Evolutionary conservation across 2,329 filamentous ascomycete genomes (phyloP), one percentile per base, ranked within the genome.

Genomic region (Passalora sequoiae): DNA sequence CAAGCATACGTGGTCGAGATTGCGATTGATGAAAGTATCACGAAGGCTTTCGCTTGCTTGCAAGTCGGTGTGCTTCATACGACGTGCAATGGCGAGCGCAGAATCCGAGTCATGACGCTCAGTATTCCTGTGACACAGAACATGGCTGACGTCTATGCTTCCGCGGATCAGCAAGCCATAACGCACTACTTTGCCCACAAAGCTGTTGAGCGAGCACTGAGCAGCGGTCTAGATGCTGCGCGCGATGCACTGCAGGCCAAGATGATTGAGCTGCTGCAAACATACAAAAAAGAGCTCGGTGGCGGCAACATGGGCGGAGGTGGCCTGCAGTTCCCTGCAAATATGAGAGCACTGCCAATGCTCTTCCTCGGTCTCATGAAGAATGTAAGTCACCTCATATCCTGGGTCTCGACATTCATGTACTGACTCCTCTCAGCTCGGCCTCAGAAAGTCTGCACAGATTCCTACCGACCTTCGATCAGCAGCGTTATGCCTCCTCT

Each of bases 1-100:
- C 92, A 98, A 66, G 89, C 86, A 51, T 97, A 97, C 63, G 92
- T 97, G 31, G 91, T 98, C 15, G 92, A 98, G 67, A 94, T 98
- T 43, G 89, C 92, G 10, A 97, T 98, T 54, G 92, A 98, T 58
- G 92, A 98, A 71, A 92, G 81, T 25, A 75, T 98, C 49, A 86
- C 83, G 35, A 95, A 94, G 73, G 88, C 87, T 32, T 84, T 94
- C 51, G 84, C 95, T 33, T 97, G 89, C 66, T 74, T 96, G 70
- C 89, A 98, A 69, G 84, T 89, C 10, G 92, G 92, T 39, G 91
- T 98, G 7, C 77, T 98, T 22, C 92, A 98, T 67, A 98, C 92
- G 1, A 98, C 89, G 1, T 96, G 91, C 73, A 97, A 97, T 60
- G 92, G 92, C 39, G 92, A 98, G 72, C 80, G 92, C 58, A 81